Conservation (phyloP, 2,329 filamentous ascomycete genomes). For the Dactylonectria macrodidyma region DNA sequence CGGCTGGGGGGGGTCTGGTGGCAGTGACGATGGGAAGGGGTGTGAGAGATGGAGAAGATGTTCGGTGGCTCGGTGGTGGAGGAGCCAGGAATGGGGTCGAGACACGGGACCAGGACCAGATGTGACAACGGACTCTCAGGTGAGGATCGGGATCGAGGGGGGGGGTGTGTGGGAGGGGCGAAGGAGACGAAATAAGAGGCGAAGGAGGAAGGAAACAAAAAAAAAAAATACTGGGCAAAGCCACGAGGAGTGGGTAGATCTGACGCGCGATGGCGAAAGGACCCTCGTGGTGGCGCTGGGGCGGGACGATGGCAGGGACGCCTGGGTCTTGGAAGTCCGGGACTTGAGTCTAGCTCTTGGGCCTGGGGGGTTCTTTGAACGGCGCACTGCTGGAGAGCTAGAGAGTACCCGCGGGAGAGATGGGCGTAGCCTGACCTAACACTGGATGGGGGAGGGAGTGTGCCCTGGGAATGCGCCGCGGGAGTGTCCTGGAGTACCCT, state of each 20-base stretch:
- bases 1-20: conserved; percentile 44
- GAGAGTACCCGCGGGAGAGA: conserved; percentile 11
- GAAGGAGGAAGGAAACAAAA: conserved; percentile 44
- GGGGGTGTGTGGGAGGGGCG: conserved; percentile 36
- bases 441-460: conserved; percentile 31
- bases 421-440: conserved; percentile 32
- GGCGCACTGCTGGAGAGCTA: conserved; percentile 2
- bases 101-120: conserved; percentile 47
- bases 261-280: conserved; percentile 50
- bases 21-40: conserved; percentile 37
- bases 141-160: conserved; percentile 41
- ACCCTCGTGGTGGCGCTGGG: conserved; percentile 55
- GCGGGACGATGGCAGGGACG: conserved; percentile 48
- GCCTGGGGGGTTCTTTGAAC: conserved; percentile 23
- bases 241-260: conserved; percentile 51
- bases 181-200: conserved; percentile 44
- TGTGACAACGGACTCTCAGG: conserved; percentile 48
- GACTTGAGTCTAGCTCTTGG: conserved; percentile 35
- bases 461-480: conserved; percentile 13
- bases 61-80: conserved; percentile 36
- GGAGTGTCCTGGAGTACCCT: conserved; percentile 21
- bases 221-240: conserved; percentile 43
- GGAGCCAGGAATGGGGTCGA: conserved; percentile 48
- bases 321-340: conserved; percentile 37
- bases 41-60: conserved; percentile 35